Evolutionary conservation across 1,284 basidiomycete genomes (phyloP), one percentile per base, ranked within the genome.

Genomic region (Lignosus rhinocerotis): DNA sequence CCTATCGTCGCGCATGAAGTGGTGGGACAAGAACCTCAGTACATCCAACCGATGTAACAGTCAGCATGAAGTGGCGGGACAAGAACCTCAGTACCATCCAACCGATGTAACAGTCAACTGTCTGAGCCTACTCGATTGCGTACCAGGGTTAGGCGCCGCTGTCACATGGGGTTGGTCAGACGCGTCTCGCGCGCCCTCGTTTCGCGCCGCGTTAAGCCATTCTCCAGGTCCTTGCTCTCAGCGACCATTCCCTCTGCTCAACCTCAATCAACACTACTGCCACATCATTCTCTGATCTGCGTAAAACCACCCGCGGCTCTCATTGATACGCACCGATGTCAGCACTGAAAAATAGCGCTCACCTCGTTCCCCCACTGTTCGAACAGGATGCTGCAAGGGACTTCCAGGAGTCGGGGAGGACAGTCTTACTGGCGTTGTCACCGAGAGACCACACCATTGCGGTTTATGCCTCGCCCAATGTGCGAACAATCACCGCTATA

Each of bases 381-480:
- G 60, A 63, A 44, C 56, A 46, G 30, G 66, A 66, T 2, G 58
- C 53, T 5, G 55, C 42, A 7, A 64, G 66, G 2, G 65, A 65
- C 31, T 73, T 71, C 58, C 50, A 46, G 10, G 52, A 59, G 10
- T 69, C 69, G 2, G 67, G 69, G 2, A 61, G 63, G 33, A 67
- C 67, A 2, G 36, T 72, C 2, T 51, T 60, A 4, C 32, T 60
- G 6, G n/a, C 66, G 8, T 44, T 64, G 12, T 72, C 71, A 12
- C 67, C 69, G 3, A 63, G 70, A 21, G 72, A 73, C 46, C 64
- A 64, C n/a, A 64, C 64, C 1, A 3, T 72, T 3, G 70, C 70
- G 12, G 48, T 72, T 1, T 70, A 64, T 47, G 65, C 68, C 1
- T 48, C 66, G 2, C 58, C 57, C 16, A 66, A 60, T 59, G 70